A percentile compares a stretch with the other conserved stretches of the same genome.
phyloP scores from a whole-genome alignment of 768 basidiomycete species.

The Kwoniella mangroviensis region DNA sequence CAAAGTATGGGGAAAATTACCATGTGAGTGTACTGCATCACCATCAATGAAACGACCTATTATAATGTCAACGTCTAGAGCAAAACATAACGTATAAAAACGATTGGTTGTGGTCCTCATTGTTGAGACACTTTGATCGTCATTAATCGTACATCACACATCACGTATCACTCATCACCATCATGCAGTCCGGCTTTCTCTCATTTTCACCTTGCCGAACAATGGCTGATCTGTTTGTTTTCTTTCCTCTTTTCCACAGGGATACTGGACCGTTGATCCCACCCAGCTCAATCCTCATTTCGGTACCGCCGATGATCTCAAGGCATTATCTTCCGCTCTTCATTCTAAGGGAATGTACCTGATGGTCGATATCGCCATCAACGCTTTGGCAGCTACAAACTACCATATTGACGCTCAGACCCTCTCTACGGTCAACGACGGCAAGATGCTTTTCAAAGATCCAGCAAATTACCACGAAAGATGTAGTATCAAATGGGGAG shows the following conservation, averaged over 20 bases:
- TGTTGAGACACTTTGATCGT: too few species aligned
- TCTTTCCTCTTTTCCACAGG: constrained; percentile 16
- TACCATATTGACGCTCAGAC: constrained; percentile 28
- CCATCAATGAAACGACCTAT: background rate
- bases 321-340: constrained; percentile 50
- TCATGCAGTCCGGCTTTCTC: too few species aligned
- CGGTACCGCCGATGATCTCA: constrained; percentile 52
- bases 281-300: constrained; percentile 54
- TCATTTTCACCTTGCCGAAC: too few species aligned
- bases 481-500: constrained; percentile 40
- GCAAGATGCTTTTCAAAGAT: constrained; percentile 42
- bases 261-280: constrained; percentile 54
- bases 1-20: constrained; percentile 53
- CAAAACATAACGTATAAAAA: too few species aligned
- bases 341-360: constrained; percentile 56
- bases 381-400: constrained; percentile 30
- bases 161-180: background rate
- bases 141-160: background rate
- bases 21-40: constrained; percentile 39
- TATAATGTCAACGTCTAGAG: too few species aligned
- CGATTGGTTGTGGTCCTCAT: too few species aligned
- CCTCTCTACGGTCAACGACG: constrained; percentile 30
- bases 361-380: constrained; percentile 57
- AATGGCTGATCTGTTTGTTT: background rate
- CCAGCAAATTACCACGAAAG: constrained; percentile 37